Evolutionary conservation across 495 filamentous ascomycete genomes (phyloP).

Genomic region (Penicillium paradoxum): DNA sequence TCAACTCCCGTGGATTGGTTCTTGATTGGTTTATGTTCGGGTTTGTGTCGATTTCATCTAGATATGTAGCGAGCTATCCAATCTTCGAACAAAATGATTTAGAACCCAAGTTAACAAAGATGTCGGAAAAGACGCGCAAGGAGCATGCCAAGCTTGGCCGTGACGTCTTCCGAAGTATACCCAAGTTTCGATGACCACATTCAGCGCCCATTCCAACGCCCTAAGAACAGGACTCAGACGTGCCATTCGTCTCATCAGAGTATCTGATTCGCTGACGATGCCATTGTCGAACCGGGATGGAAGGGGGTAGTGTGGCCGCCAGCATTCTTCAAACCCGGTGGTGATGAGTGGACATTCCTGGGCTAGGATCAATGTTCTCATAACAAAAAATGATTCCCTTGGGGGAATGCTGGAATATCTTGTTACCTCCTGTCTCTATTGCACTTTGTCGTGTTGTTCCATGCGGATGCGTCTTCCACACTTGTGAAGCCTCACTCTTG

Average conservation of each 20-base stretch:
- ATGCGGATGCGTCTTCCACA: not conserved
- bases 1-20: no score
- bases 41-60: no score
- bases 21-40: no score
- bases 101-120: not conserved
- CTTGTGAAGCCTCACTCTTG: not conserved
- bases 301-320: slow-evolving; percentile 22
- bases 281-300: slow-evolving; percentile 1
- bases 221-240: not conserved
- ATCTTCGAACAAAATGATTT: no score
- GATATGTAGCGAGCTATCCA: no score
- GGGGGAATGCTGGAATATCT: slow-evolving; percentile 11
- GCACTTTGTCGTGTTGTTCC: slow-evolving; percentile 18
- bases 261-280: not conserved
- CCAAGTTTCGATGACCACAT: not conserved
- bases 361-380: slow-evolving; percentile 21
- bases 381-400: slow-evolving; percentile 31
- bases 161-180: not conserved
- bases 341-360: slow-evolving; percentile 38
- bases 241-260: not conserved
- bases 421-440: slow-evolving; percentile 7
- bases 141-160: not conserved
- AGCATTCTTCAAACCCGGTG: slow-evolving; percentile 33
- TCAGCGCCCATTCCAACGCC: slow-evolving; percentile 6
- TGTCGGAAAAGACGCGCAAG: not conserved